Evolutionary conservation across 805 yeast species (phyloP), one percentile per base, ranked within the genome.

Genomic region (Teunomyces barrocoloradensis): DNA sequence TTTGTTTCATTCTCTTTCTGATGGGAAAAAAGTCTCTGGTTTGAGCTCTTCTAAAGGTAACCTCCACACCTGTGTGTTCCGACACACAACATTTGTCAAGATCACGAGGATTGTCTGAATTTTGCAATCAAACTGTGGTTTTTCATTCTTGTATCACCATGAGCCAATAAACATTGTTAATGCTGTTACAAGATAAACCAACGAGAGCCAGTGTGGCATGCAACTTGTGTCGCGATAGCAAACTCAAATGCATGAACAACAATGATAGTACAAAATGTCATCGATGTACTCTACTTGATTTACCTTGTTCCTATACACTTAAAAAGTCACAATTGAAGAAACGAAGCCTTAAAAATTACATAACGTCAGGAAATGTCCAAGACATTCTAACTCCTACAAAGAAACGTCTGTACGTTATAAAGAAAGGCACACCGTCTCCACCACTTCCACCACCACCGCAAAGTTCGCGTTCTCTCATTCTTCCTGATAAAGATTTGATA

Each of bases 241-340:
- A 51, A 29, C 51, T 53, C 42, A 51, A 49, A 30, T 53, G 56
- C 46, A 45, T 48, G 21, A 49, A 47, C 32, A 42, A 38, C 18
- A 18, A 46, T 20, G 48, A 50, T 10, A 42, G 20, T 30, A 21
- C 38, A 23, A 37, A 41, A 15, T 59, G 65, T 44, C 58, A 53
- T 45, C 42, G 63, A 34, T 59, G 64, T 45, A 40, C 49, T 5
- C 42, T 42, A 17, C 42, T 56, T n/a, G 51, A 50, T n/a, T 34
- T 57, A 9, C 43, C 48, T 13, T 58, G 64, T 44, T 44, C 59
- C 4, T 57, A 57, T 35, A 59, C 62, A 1, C 48, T 59, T 28
- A 55, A 53, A 45, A 48, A 50, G 25, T 58, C 63, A 3, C 65
- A 60, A 35, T 44, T 59, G 17, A 53, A 53, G 34, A 54, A 54